These are phyloP conservation scores for Dactylellina leptospora DNA, from an alignment of 2,329 filamentous ascomycete species.

Conservation along the genomic window DNA sequence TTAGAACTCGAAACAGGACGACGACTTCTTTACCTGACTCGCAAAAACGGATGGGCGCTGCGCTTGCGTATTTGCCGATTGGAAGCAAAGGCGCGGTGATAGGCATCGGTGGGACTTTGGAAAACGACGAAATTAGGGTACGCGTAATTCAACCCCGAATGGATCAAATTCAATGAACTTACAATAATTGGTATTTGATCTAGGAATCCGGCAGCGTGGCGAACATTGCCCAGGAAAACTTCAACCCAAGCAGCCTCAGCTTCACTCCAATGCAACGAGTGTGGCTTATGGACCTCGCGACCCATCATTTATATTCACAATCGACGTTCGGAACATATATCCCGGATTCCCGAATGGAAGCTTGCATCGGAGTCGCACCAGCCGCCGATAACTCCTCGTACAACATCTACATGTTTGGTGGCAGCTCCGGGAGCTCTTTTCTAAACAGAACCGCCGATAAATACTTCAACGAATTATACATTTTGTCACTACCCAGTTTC, in stretches of 20 bases:
- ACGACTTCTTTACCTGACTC: slow-evolving; percentile 30
- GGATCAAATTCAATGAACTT: neutral
- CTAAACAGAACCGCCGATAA: slow-evolving; percentile 28
- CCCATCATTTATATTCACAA: slow-evolving; percentile 61
- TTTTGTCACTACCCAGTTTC: slow-evolving; percentile 46
- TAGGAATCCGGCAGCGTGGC: slow-evolving; percentile 29
- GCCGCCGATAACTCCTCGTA: slow-evolving; percentile 63
- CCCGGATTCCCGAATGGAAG: slow-evolving; percentile 62
- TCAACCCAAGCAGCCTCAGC: slow-evolving; percentile 27
- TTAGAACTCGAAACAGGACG: slow-evolving; percentile 37
- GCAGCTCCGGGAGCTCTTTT: slow-evolving; percentile 59
- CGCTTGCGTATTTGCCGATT: slow-evolving; percentile 43
- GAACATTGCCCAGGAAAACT: slow-evolving; percentile 25
- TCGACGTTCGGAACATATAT: slow-evolving; percentile 57
- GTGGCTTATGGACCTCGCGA: slow-evolving; percentile 60
- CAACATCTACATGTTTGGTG: slow-evolving; percentile 66
- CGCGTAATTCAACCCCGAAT: neutral
- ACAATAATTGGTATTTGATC: neutral
- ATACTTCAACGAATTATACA: slow-evolving; percentile 45
- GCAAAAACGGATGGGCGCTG: slow-evolving; percentile 42
- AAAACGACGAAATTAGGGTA: slow-evolving; percentile 45
- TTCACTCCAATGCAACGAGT: slow-evolving; percentile 49
- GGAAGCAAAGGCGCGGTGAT: slow-evolving; percentile 38
- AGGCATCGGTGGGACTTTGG: slow-evolving; percentile 42
- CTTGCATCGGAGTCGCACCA: slow-evolving; percentile 61